Conservation (phyloP, 208 protist genomes). For the Trypanosoma theileri region DNA sequence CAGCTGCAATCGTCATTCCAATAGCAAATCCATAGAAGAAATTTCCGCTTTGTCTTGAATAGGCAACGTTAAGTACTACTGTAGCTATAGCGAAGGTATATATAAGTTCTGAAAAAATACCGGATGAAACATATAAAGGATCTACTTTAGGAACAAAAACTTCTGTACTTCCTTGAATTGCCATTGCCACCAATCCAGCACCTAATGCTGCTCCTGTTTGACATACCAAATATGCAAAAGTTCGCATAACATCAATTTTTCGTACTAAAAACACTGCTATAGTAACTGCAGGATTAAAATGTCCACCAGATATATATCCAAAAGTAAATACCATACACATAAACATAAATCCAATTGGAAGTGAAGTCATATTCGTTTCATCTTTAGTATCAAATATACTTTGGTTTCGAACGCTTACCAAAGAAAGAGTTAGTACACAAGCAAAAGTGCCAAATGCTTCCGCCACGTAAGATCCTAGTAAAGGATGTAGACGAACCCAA, state of each 20-base stretch:
- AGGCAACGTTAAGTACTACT: constrained; percentile 75
- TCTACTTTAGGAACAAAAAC: constrained; percentile 73
- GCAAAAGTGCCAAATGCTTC: constrained; percentile 82
- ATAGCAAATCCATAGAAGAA: constrained; percentile 85
- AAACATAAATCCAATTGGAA: constrained; percentile 86
- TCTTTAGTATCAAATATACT: constrained; percentile 55
- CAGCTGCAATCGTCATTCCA: constrained; percentile 74
- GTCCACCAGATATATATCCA: constrained; percentile 75
- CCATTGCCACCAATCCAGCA: constrained; percentile 74
- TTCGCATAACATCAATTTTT: constrained; percentile 48
- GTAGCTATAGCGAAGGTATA: constrained; percentile 78
- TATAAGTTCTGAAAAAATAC: constrained; percentile 81
- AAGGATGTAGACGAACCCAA: constrained; percentile 82
- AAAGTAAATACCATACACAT: constrained; percentile 82
- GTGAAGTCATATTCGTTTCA: constrained; percentile 67
- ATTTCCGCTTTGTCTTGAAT: constrained; percentile 66
- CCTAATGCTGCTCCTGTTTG: constrained; percentile 61
- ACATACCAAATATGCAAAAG: constrained; percentile 63
- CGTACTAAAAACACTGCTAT: constrained; percentile 70
- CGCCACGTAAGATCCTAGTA: constrained; percentile 76
- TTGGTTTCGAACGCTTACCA: constrained; percentile 71
- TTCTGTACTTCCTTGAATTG: constrained; percentile 60
- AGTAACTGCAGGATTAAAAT: constrained; percentile 87
- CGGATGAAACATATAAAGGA: constrained; percentile 57
- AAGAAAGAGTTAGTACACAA: constrained; percentile 65